These are phyloP conservation scores for Candida koratica DNA, from an alignment of 805 yeast genomes.

Conservation along the genomic window DNA sequence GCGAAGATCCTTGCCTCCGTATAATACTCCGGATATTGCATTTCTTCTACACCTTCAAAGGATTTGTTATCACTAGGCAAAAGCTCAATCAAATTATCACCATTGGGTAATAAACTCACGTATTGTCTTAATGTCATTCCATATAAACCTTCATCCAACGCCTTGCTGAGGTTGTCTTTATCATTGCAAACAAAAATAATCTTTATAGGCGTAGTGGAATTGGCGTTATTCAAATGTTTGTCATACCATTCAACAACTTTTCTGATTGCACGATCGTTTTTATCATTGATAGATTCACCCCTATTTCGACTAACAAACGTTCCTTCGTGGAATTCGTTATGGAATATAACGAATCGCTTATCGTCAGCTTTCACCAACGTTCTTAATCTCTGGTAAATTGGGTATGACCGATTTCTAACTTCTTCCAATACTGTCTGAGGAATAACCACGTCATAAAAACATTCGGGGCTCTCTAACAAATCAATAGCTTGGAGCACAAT, in stretches of 20 bases:
- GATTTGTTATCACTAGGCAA: slow-evolving; percentile 45
- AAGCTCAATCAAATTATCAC: slow-evolving; percentile 72
- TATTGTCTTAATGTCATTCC: slow-evolving; percentile 65
- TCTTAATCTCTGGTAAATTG: slow-evolving; percentile 82
- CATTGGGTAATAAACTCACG: slow-evolving; percentile 63
- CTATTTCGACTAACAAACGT: slow-evolving; percentile 62
- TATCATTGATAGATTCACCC: slow-evolving; percentile 77
- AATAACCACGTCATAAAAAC: slow-evolving; percentile 85
- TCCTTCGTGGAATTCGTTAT: slow-evolving; percentile 79
- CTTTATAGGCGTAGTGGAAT: slow-evolving; percentile 35
- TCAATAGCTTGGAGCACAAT: slow-evolving; percentile 87
- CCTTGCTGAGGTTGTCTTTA: slow-evolving; percentile 55
- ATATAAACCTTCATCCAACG: slow-evolving; percentile 49
- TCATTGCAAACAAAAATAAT: slow-evolving; percentile 75
- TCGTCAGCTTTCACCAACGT: slow-evolving; percentile 68
- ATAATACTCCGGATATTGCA: slow-evolving; percentile 72
- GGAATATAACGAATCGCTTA: slow-evolving; percentile 86
- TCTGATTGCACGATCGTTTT: slow-evolving; percentile 89
- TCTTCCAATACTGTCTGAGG: slow-evolving; percentile 96
- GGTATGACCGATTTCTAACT: slow-evolving; percentile 80
- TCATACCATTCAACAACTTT: slow-evolving; percentile 68
- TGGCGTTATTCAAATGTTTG: slow-evolving; percentile 49
- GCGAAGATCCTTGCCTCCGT: slow-evolving; percentile 81
- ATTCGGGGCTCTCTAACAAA: slow-evolving; percentile 68
- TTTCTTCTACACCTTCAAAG: slow-evolving; percentile 37